phyloP scores from a whole-genome alignment of 805 yeast genomes.

The Hanseniaspora nectarophila region DNA sequence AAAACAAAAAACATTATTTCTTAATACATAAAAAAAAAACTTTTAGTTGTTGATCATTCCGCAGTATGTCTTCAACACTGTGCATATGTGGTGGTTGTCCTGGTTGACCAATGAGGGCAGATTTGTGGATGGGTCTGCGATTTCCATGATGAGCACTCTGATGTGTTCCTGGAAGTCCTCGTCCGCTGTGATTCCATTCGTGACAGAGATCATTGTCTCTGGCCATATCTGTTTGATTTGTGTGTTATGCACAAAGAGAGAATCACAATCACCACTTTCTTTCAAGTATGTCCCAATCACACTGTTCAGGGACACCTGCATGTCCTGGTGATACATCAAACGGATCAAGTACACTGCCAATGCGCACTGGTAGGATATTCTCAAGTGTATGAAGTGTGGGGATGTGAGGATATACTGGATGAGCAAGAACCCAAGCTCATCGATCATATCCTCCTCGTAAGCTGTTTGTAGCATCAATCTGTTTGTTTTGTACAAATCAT shows the following conservation, averaged over 20 bases:
- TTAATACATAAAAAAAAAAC: too few relatives aligned
- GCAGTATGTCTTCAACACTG: not conserved
- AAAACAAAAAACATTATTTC: too few relatives aligned
- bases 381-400: slow-evolving; percentile 55
- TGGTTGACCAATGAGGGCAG: slow-evolving; percentile 20
- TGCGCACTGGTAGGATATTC: slow-evolving; percentile 75
- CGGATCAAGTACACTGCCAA: slow-evolving; percentile 78
- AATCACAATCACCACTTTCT: not conserved
- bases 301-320: slow-evolving; percentile 16
- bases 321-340: slow-evolving; percentile 41
- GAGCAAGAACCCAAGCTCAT: slow-evolving; percentile 54
- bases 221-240: not conserved
- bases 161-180: slow-evolving; percentile 20
- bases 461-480: not conserved
- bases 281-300: not conserved
- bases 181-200: slow-evolving; percentile 23
- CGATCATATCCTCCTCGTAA: slow-evolving; percentile 1
- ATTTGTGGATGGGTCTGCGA: slow-evolving; percentile 24
- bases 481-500: not conserved
- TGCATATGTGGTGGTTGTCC: not conserved
- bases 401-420: slow-evolving; percentile 69
- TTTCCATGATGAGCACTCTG: slow-evolving; percentile 22
- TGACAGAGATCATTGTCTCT: not conserved
- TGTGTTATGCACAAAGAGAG: not conserved
- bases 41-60: not conserved